phyloP scores from a whole-genome alignment of 495 filamentous ascomycete species.

The Amniculicola lignicola region DNA sequence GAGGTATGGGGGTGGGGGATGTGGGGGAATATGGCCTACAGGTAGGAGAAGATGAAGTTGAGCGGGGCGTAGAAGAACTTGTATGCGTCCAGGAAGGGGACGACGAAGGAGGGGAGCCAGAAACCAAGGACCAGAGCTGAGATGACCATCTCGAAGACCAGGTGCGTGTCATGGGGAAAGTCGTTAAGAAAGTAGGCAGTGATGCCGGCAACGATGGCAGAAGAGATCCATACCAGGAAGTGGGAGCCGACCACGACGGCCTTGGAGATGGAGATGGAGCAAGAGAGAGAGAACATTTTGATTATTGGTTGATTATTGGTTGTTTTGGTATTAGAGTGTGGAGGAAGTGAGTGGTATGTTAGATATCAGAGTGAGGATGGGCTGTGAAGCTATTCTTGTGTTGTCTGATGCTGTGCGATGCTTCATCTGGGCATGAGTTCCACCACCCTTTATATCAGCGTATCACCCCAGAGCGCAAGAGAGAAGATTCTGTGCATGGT shows the following conservation, averaged over 20 bases:
- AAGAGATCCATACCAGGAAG: constrained; percentile 13
- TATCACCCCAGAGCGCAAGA: too few relatives aligned
- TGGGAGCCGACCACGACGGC: neutral
- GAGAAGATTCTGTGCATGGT: too few relatives aligned
- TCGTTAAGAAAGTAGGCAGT: constrained; percentile 26
- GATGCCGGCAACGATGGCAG: constrained; percentile 26
- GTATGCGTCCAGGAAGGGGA: constrained; percentile 2
- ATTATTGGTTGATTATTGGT: neutral
- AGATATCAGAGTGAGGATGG: neutral
- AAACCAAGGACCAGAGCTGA: constrained; percentile 6
- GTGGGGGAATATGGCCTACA: neutral
- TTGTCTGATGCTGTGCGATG: neutral
- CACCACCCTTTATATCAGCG: constrained; percentile 4
- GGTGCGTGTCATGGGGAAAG: constrained; percentile 11
- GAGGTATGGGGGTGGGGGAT: neutral
- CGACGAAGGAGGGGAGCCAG: constrained; percentile 14
- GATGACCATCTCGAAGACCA: constrained; percentile 21
- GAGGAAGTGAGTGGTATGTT: neutral
- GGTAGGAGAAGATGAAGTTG: constrained; percentile 17
- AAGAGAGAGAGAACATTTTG: constrained; percentile 1
- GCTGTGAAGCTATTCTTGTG: neutral
- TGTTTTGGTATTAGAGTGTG: neutral
- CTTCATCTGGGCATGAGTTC: neutral
- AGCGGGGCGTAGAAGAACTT: constrained; percentile 5
- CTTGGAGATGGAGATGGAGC: neutral